A percentile compares a stretch with the other conserved stretches of the same genome.
Evolutionary conservation across 2,329 filamentous ascomycete genomes (phyloP).

Genomic region (Xylariaceae sp.): DNA sequence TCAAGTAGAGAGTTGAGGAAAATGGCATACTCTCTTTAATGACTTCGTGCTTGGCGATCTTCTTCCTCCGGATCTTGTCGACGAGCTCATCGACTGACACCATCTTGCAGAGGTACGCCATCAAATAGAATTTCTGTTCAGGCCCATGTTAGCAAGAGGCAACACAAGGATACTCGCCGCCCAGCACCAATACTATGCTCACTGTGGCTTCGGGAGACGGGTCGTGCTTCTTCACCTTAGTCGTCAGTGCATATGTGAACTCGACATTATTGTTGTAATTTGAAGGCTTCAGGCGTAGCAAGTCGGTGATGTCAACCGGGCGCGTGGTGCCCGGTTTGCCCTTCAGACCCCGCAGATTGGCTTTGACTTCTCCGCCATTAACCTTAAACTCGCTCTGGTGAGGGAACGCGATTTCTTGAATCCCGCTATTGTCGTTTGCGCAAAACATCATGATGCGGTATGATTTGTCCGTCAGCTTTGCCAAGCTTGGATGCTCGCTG

Average conservation of each 20-base stretch:
- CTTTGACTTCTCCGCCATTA: constrained; percentile 81
- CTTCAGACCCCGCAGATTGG: constrained; percentile 91
- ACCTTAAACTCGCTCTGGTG: constrained; percentile 89
- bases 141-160: constrained; percentile 20
- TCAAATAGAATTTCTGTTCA: constrained; percentile 65
- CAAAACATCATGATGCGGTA: constrained; percentile 81
- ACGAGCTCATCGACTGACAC: constrained; percentile 70
- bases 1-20: neutral
- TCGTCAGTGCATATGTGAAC: constrained; percentile 88
- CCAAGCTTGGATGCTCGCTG: constrained; percentile 50
- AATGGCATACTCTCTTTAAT: constrained; percentile 71
- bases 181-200: constrained; percentile 25
- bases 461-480: constrained; percentile 58
- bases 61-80: constrained; percentile 58
- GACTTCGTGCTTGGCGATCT: constrained; percentile 76
- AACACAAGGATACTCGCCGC: constrained; percentile 13
- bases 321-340: constrained; percentile 94
- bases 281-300: constrained; percentile 62
- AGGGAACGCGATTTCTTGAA: constrained; percentile 81
- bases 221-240: constrained; percentile 59
- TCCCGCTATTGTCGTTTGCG: constrained; percentile 57
- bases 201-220: constrained; percentile 26
- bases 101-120: constrained; percentile 70
- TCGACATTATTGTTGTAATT: constrained; percentile 72
- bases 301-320: constrained; percentile 82